A percentile compares a stretch with the other conserved stretches of the same genome.
These are phyloP conservation scores for Ensete ventricosum DNA, from an alignment of 176 grass and related monocot genomes.

Conservation along the genomic window DNA sequence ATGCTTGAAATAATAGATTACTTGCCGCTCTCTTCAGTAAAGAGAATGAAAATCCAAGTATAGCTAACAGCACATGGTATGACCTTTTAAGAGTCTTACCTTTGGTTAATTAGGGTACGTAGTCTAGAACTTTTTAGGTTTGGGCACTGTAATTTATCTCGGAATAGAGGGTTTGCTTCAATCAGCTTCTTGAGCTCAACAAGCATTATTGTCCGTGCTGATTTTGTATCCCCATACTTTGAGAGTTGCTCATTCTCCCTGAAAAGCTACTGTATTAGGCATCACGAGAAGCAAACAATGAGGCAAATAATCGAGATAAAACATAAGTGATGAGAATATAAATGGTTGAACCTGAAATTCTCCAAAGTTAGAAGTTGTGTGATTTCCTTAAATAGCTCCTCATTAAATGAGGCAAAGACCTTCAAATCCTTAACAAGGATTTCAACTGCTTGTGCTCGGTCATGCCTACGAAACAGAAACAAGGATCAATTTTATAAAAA, in stretches of 20 bases:
- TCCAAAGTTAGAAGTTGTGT: background rate
- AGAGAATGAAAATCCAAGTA: background rate
- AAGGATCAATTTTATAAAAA: conserved; percentile 1
- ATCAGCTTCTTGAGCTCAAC: conserved; percentile 1
- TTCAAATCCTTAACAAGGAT: background rate
- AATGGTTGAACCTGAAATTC: background rate
- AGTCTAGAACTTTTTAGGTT: background rate
- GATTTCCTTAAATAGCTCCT: background rate
- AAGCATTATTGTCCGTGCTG: background rate
- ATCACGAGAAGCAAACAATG: background rate
- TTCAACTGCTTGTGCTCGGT: background rate
- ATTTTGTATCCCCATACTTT: background rate
- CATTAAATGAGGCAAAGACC: background rate
- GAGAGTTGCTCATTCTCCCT: background rate
- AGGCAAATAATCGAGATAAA: conserved; percentile 14
- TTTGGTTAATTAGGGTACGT: background rate
- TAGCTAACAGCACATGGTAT: background rate
- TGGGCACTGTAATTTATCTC: background rate
- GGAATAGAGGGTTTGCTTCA: background rate
- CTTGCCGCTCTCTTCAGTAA: background rate
- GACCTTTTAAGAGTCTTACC: background rate
- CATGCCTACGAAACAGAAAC: background rate
- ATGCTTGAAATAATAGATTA: background rate
- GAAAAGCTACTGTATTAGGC: background rate
- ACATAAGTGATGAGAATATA: background rate